Evolutionary conservation across 305 asterid genomes (phyloP).

Genomic region (Euphrasia arctica): DNA sequence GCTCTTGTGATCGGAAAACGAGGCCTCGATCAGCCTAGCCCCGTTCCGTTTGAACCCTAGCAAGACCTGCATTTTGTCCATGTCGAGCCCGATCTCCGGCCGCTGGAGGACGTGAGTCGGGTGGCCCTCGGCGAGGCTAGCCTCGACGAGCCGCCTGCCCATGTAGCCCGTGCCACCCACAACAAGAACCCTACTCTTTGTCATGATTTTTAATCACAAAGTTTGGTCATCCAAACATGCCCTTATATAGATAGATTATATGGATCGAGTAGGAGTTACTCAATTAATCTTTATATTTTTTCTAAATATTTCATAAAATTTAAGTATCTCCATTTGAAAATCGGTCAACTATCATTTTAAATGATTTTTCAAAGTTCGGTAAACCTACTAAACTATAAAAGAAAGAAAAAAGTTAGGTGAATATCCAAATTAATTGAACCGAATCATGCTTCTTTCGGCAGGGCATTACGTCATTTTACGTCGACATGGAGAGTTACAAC

Average conservation of each 20-base stretch:
- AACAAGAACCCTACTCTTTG: conserved; percentile 59
- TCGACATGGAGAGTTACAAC: no score
- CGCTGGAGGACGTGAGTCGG: conserved; percentile 59
- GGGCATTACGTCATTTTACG: no score
- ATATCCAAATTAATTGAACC: no score
- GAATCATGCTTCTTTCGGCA: no score
- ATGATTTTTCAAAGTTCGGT: no score
- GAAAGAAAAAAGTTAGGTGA: no score
- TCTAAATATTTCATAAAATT: no score
- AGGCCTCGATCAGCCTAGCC: conserved; percentile 60
- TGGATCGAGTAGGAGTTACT: conserved; percentile 6
- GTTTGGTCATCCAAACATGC: background rate
- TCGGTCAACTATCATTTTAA: no score
- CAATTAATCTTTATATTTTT: background rate
- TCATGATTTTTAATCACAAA: conserved; percentile 25
- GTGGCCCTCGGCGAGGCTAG: conserved; percentile 71
- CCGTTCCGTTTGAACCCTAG: conserved; percentile 65
- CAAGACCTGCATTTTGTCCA: conserved; percentile 60
- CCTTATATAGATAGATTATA: conserved; percentile 11
- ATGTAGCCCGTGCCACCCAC: conserved; percentile 86
- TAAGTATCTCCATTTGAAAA: no score
- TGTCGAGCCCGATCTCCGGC: conserved; percentile 64
- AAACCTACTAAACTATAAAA: no score
- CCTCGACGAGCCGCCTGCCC: conserved; percentile 67
- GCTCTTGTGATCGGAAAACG: conserved; percentile 67